Evolutionary conservation across 2,329 filamentous ascomycete species (phyloP).

Genomic region (Ramichloridium luteum): DNA sequence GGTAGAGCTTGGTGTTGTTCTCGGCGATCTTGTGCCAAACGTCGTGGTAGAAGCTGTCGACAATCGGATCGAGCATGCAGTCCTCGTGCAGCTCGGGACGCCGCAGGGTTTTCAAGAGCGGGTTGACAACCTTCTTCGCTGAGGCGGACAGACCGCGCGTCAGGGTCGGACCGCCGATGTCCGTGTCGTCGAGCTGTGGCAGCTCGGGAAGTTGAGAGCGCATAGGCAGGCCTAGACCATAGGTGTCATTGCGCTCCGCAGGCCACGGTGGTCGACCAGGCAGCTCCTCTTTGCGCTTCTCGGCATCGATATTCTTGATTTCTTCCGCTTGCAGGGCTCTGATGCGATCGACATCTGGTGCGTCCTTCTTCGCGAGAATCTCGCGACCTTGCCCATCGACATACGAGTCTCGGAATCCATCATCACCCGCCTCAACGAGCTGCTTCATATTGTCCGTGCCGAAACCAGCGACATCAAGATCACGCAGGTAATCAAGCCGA

Average conservation of each 20-base stretch:
- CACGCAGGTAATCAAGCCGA: constrained; percentile 33
- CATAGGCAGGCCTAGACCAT: constrained; percentile 55
- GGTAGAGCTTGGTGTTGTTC: constrained; percentile 92
- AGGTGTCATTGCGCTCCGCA: constrained; percentile 44
- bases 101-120: constrained; percentile 52
- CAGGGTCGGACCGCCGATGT: constrained; percentile 64
- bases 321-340: constrained; percentile 22
- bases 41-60: constrained; percentile 70
- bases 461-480: constrained; percentile 65
- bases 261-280: constrained; percentile 23
- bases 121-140: constrained; percentile 30
- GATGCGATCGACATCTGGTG: constrained; percentile 51
- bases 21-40: constrained; percentile 77
- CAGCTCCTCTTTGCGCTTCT: constrained; percentile 20
- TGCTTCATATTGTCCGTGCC: constrained; percentile 60
- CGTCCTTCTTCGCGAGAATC: constrained; percentile 53
- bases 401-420: constrained; percentile 32
- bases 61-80: constrained; percentile 87
- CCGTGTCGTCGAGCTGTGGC: constrained; percentile 61
- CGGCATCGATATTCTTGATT: constrained; percentile 22
- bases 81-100: constrained; percentile 68
- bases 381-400: constrained; percentile 53
- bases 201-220: constrained; percentile 59
- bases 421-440: constrained; percentile 23
- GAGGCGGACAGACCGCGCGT: constrained; percentile 40